These are phyloP conservation scores for Mycena citricolor DNA, from an alignment of 1,284 basidiomycete genomes.

Conservation along the genomic window DNA sequence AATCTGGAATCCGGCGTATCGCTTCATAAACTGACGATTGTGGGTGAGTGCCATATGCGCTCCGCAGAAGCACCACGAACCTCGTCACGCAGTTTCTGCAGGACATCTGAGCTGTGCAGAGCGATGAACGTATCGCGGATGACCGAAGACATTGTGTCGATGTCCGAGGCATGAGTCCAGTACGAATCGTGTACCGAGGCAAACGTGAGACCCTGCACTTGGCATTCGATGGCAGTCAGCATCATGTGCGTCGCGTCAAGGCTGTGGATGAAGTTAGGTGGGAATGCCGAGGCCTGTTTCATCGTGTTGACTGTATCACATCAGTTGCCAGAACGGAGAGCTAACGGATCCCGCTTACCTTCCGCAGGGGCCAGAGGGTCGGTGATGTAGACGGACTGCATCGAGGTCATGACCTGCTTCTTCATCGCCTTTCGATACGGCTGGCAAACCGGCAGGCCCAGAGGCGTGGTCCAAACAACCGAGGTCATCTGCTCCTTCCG, in stretches of 20 bases:
- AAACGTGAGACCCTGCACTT: constrained; percentile 78
- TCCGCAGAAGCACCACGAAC: constrained; percentile 36
- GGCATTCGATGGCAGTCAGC: constrained; percentile 90
- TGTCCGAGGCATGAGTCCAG: constrained; percentile 93
- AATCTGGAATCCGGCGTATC: constrained; percentile 76
- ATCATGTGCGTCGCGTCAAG: constrained; percentile 99
- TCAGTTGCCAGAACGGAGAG: neutral
- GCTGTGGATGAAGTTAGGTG: constrained; percentile 98
- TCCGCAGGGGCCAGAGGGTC: constrained; percentile 82
- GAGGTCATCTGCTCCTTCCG: constrained; percentile 92
- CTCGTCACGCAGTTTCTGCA: constrained; percentile 61
- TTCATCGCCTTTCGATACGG: constrained; percentile 88
- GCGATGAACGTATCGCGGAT: constrained; percentile 95
- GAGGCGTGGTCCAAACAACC: constrained; percentile 95
- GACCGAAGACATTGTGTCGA: constrained; percentile 87
- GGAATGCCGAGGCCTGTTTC: constrained; percentile 96
- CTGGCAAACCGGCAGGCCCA: constrained; percentile 94
- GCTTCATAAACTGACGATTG: constrained; percentile 65
- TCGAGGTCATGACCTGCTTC: constrained; percentile 81
- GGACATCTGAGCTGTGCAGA: constrained; percentile 86
- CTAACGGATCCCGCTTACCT: constrained; percentile 40
- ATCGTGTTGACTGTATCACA: constrained; percentile 64
- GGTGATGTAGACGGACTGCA: constrained; percentile 93
- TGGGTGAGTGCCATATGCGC: too few species aligned
- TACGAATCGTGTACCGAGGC: constrained; percentile 99